These are phyloP conservation scores for Citrus maxima DNA, from an alignment of 345 rosid species.

Conservation along the genomic window DNA sequence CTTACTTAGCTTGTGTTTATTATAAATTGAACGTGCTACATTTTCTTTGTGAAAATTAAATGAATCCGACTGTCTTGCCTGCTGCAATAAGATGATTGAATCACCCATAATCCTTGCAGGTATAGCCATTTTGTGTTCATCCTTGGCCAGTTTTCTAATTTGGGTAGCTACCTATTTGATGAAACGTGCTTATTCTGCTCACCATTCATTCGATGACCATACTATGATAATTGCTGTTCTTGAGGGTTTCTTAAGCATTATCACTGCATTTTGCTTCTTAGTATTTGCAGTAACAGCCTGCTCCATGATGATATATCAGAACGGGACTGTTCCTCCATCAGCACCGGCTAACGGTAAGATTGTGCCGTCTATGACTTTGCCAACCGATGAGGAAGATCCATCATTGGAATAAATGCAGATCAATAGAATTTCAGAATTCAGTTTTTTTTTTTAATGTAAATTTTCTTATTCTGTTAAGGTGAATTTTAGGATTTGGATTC, in stretches of 20 bases:
- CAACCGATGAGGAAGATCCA: not conserved
- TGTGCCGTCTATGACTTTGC: not conserved
- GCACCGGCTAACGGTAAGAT: not conserved
- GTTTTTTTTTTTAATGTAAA: not conserved
- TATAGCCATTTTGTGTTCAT: too few species aligned
- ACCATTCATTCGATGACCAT: not conserved
- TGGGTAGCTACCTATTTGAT: too few species aligned
- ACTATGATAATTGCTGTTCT: not conserved
- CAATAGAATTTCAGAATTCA: not conserved
- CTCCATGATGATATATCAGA: not conserved
- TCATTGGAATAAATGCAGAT: not conserved
- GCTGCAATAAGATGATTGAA: too few species aligned
- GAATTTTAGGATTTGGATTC: not conserved
- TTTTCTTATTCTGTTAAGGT: not conserved
- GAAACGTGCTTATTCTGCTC: not conserved
- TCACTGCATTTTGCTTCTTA: not conserved
- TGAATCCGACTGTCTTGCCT: too few species aligned
- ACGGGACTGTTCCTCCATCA: not conserved
- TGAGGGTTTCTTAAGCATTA: too few species aligned
- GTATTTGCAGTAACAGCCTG: not conserved
- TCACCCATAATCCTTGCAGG: too few species aligned
- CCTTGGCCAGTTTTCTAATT: too few species aligned
- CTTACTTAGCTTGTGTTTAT: too few species aligned
- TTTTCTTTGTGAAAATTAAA: too few species aligned
- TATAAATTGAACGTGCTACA: too few species aligned